These are phyloP conservation scores for Botrytis hyacinthi DNA, from an alignment of 2,329 filamentous ascomycete genomes.

Conservation along the genomic window DNA sequence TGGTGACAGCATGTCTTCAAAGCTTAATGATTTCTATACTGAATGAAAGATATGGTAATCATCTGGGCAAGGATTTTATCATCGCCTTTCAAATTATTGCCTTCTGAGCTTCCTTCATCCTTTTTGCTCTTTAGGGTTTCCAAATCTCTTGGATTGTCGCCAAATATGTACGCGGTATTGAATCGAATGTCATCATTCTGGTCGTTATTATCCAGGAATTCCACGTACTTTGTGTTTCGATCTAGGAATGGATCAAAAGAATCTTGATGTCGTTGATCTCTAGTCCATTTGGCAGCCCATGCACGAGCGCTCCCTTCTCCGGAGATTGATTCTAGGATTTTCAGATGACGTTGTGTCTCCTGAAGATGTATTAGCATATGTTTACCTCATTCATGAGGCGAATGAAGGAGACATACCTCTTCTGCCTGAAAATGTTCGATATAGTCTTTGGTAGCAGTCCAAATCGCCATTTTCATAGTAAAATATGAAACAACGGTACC, in stretches of 20 bases:
- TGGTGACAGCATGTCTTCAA: not conserved
- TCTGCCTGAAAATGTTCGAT: no score
- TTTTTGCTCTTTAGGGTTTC: not conserved
- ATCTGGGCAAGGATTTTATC: no score
- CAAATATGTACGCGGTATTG: not conserved
- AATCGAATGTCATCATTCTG: no score
- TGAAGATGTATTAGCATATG: no score
- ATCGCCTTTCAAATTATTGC: not conserved
- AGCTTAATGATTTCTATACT: not conserved
- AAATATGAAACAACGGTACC: not conserved
- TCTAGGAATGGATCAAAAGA: rapidly evolving
- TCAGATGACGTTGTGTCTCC: no score
- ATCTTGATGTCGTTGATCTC: no score
- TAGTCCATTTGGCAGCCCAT: not conserved
- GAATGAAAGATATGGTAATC: no score
- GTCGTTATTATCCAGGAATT: not conserved
- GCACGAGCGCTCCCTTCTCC: not conserved
- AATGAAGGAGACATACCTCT: no score
- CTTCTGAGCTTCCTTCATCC: not conserved
- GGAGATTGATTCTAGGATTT: no score
- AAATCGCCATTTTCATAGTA: not conserved
- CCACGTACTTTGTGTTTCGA: rapidly evolving
- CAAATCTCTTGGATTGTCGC: not conserved
- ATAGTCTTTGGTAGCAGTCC: not conserved
- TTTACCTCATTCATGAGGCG: no score